Evolutionary conservation across 352 stramenopile species (phyloP), one percentile per base, ranked within the genome.

Genomic region (Phytophthora aleatoria): DNA sequence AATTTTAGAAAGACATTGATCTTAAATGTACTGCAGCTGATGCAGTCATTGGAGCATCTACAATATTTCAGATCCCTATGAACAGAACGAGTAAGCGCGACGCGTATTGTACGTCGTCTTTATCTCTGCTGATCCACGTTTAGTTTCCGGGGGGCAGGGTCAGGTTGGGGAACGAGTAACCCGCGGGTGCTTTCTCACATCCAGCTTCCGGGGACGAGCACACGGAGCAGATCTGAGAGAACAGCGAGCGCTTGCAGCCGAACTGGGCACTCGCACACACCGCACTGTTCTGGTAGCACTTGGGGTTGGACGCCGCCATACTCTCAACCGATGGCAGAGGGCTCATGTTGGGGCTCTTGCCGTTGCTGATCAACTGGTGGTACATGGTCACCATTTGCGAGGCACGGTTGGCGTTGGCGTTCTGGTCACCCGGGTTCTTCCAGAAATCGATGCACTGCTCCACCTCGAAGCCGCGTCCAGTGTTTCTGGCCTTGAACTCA

Each of bases 241-340:
- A 78, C 38, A 81, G 61, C 36, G 69, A 67, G 15, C 83, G 83
- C n/a, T 71, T 73, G 67, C 83, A 91, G 53, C 83, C 83, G 38
- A 72, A 83, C 39, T 69, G 26, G 7, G 79, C 64, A 1, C 67
- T 56, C 1, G 78, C 77, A 42, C 83, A 91, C 26, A 56, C 27
- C 12, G 69, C 50, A 54, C 65, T 88, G 73, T 90, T 91, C 48
- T 74, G 57, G 61, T 87, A 90, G 65, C 83, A 91, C 31, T 72
- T 68, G 11, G 83, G 80, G 54, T 91, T 91, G 10, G 31, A 36
- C 9, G 57, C 60, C 1, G 54, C 73, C 11, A 91, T 64, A 2
- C 50, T 53, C 8, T 61, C 57, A 30, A 80, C 52, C 2, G 74
- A 76, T 1, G 83, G 83, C 36, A 91, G 47, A 20, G 70, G 26